Evolutionary conservation across 192 early-diverging fungal species (phyloP), one percentile per base, ranked within the genome.

Genomic region (Thamnidium elegans): DNA sequence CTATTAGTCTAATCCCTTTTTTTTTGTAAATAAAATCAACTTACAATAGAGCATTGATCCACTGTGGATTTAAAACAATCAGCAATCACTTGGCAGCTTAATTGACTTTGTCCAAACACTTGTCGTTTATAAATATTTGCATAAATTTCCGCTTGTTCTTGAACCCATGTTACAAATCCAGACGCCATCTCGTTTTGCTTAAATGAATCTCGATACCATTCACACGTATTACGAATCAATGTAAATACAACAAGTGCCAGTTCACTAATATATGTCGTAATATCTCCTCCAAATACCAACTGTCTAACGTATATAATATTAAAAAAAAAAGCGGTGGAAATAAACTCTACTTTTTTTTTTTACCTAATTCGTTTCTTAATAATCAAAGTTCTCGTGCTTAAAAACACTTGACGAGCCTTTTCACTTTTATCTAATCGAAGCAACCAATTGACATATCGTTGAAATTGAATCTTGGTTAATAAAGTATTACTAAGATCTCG

Each of bases 121-220:
- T 96, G 94, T 13, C 89, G 78, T n/a, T 91, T 90, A 70, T 94
- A 92, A 50, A 92, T 90, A 21, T 81, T 84, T 0, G 89, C 89
- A 78, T 92, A 99, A 23, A 84, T 78, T 42, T 89, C 86, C 53
- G 97, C 86, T 66, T 99, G 92, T 62, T 85, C 81, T 36, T 86
- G 75, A 26, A 94, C 90, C 96, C 96, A 99, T 9, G 90, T 93
- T 26, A 99, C 87, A 63, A 99, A 89, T 10, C 93, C 87, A 17
- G 93, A 94, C 3, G 92, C 82, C 92, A 99, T 93, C 45, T 82
- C 83, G 39, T 91, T 83, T 63, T 95, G 90, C 19, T 87, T 85
- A 68, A 99, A 99, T 3, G 93, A 88, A 36, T 79, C 85, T 53
- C 87, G 80, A 73, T 93, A 99, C 97, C 97, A 99, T 62, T 97